Base-by-base conservation (phyloP, 2,329 filamentous ascomycete species). In the Colletotrichum echinochloae region DNA sequence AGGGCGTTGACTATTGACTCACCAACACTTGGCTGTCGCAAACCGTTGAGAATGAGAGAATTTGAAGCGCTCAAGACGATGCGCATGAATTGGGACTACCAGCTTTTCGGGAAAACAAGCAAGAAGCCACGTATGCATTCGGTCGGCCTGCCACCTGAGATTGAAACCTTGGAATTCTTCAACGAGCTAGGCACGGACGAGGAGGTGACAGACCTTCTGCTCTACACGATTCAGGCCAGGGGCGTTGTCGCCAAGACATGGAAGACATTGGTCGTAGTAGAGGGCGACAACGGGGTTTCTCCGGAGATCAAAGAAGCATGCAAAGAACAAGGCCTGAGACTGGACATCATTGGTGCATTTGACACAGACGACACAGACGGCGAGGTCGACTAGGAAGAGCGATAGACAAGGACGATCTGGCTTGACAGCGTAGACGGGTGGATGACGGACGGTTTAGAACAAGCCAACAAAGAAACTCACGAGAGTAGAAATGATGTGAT, bases 161-260 rank as follows among this genome's bases (percentile, higher is more conserved):
- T 86, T 18, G 81, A 85, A 73, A 81, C 77, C 3, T 72, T 86
- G 28, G 83, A 85, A 62, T 84, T 86, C 66, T 81, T 84, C 68
- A 83, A 83, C 66, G 78, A 81, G 37, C 77, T 85, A 12, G 84
- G 83, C 1, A 82, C 79, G 0, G 84, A 86, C 61, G 84, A 83
- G 3, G 83, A 85, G 73, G 82, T 86, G 51, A 81, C 80, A 0
- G 84, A 86, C 51, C 72, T 86, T 18, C 74, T 86, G 28, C 79
- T 81, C 18, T 80, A 80, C 72, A 80, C 79, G 28, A 77, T 86
- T 5, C 75, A 84, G 73, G 83, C 78, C 30, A 77, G 79, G 55
- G 71, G 77, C 11, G 73, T 83, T 35, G 78, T 80, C 20, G 82
- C 82, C 2, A 76, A 77, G 16, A 80, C 82, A 33, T 74, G 83